phyloP scores from a whole-genome alignment of 2,329 filamentous ascomycete species.

The Fulvia fulva region DNA sequence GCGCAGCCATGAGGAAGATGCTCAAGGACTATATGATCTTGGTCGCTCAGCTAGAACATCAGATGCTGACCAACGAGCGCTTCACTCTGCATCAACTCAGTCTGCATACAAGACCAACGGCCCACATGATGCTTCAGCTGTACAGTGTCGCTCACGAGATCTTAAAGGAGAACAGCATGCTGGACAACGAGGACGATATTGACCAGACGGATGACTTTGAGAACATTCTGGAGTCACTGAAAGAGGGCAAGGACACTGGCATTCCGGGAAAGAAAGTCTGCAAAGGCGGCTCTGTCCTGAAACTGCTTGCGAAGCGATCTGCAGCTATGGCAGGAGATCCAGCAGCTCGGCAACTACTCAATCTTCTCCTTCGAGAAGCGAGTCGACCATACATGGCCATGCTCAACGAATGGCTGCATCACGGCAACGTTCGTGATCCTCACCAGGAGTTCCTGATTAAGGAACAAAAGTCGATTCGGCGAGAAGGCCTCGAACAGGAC shows the following conservation, averaged over 20 bases:
- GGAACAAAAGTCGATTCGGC: conserved; percentile 89
- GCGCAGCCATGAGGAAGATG: conserved; percentile 86
- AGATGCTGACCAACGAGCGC: conserved; percentile 79
- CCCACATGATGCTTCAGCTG: conserved; percentile 85
- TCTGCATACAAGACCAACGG: conserved; percentile 83
- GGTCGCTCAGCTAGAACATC: conserved; percentile 88
- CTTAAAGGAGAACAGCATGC: conserved; percentile 77
- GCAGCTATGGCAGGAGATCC: conserved; percentile 93
- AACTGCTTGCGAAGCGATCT: conserved; percentile 76
- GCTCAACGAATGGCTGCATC: conserved; percentile 98
- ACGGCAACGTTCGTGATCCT: conserved; percentile 89
- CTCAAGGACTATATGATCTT: conserved; percentile 91
- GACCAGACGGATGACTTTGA: conserved; percentile 78
- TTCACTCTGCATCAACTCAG: conserved; percentile 94
- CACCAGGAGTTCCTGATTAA: conserved; percentile 93
- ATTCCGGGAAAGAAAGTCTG: conserved; percentile 86
- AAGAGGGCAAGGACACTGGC: conserved; percentile 79
- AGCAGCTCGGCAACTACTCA: conserved; percentile 75
- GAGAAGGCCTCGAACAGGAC: conserved; percentile 87
- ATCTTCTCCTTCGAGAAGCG: conserved; percentile 76
- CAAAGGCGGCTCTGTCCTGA: conserved; percentile 94
- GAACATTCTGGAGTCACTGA: conserved; percentile 84
- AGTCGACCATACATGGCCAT: conserved; percentile 95
- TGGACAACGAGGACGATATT: conserved; percentile 67
- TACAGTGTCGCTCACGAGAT: conserved; percentile 86